These are phyloP conservation scores for Cytospora schulzeri DNA, from an alignment of 2,329 filamentous ascomycete species.

Conservation along the genomic window DNA sequence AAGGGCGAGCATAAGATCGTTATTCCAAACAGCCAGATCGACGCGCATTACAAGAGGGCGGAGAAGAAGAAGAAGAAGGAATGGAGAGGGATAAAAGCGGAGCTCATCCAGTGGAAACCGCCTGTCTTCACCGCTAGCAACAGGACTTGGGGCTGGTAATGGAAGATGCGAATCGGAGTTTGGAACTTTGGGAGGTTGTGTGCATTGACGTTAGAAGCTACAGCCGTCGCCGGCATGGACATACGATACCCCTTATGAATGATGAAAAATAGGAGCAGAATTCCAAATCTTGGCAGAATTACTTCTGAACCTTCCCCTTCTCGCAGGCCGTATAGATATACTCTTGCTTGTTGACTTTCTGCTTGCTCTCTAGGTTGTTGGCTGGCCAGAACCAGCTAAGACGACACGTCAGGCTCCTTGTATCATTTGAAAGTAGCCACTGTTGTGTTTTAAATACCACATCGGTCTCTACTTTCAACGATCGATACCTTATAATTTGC, in stretches of 20 bases:
- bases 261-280: not conserved
- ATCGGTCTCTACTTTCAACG: not conserved
- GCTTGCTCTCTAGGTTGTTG: not conserved
- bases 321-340: too few relatives aligned
- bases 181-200: not conserved
- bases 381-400: not conserved
- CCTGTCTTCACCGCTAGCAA: conserved; percentile 89
- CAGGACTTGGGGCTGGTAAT: conserved; percentile 92
- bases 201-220: not conserved
- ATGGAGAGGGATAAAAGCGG: conserved; percentile 74
- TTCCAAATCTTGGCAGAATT: not conserved
- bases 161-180: not conserved
- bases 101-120: conserved; percentile 89
- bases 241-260: conserved; percentile 26
- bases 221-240: conserved; percentile 9
- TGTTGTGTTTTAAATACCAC: not conserved
- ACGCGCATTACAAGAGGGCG: conserved; percentile 79
- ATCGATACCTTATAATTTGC: not conserved
- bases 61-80: conserved; percentile 81
- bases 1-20: conserved; percentile 97
- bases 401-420: not conserved
- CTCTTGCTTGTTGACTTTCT: not conserved
- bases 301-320: too few relatives aligned
- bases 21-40: conserved; percentile 79
- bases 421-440: not conserved